These are phyloP conservation scores for Trichosanthes cucumerina DNA, from an alignment of 306 rosid genomes.

Conservation along the genomic window DNA sequence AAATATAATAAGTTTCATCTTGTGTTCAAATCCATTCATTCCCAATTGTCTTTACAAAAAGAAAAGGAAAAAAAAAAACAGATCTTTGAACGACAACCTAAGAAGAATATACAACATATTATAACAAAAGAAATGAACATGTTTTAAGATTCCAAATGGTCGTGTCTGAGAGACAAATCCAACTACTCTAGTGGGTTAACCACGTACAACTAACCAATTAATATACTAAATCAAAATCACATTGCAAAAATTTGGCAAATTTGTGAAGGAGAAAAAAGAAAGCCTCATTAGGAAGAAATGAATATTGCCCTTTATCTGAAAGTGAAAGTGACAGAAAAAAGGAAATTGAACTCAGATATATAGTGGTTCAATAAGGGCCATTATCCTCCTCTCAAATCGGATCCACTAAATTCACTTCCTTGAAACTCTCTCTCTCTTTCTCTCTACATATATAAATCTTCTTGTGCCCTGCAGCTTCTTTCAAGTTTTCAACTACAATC, in stretches of 20 bases:
- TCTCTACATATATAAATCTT: slow-evolving; percentile 4
- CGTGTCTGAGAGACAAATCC: slow-evolving; percentile 1
- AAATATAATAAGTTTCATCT: background rate
- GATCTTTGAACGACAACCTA: background rate
- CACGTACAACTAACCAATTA: slow-evolving; percentile 1
- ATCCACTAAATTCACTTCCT: slow-evolving; percentile 20
- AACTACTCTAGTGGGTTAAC: slow-evolving; percentile 1
- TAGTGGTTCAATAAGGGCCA: background rate
- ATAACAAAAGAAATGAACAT: background rate
- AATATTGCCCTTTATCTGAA: slow-evolving; percentile 48
- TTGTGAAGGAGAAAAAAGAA: slow-evolving; percentile 7
- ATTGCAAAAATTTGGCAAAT: background rate
- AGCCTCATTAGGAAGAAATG: slow-evolving; percentile 61
- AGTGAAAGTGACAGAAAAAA: slow-evolving; percentile 34
- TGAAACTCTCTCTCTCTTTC: slow-evolving; percentile 13
- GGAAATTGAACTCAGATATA: background rate
- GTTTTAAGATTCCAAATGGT: background rate
- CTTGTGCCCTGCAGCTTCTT: background rate
- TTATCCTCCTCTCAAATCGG: background rate
- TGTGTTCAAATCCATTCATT: background rate
- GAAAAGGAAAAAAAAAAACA: background rate
- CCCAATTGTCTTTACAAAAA: background rate
- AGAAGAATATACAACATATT: background rate
- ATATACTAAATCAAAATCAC: background rate
- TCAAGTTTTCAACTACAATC: background rate